Evolutionary conservation across 2,329 filamentous ascomycete species (phyloP).

Genomic region (Falciphora oryzae): DNA sequence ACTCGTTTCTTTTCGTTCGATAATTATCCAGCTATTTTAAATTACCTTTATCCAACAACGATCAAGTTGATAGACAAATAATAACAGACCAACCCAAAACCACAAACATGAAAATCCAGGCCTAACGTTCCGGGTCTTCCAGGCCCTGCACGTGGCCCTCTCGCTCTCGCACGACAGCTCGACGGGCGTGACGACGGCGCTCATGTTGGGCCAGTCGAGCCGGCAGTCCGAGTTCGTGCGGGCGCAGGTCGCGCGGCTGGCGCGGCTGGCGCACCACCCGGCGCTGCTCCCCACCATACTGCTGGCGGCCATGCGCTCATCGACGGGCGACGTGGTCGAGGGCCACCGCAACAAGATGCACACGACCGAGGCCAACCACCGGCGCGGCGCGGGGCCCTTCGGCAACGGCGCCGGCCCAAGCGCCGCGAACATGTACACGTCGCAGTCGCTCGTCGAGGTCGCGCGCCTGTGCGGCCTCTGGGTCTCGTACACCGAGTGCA

Average conservation of each 20-base stretch:
- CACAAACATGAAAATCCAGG: too few relatives aligned
- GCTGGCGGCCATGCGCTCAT: not conserved
- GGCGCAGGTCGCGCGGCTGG: not conserved
- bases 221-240: conserved; percentile 7
- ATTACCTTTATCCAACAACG: too few relatives aligned
- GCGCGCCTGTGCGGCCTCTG: not conserved
- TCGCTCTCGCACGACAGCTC: not conserved
- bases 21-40: too few relatives aligned
- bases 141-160: not conserved
- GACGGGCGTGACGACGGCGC: conserved; percentile 4
- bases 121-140: not conserved
- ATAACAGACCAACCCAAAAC: too few relatives aligned
- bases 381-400: not conserved
- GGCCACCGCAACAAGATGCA: not conserved
- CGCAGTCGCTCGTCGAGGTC: not conserved
- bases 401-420: not conserved
- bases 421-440: not conserved
- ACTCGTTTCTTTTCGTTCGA: too few relatives aligned
- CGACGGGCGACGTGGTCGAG: not conserved
- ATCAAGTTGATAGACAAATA: too few relatives aligned
- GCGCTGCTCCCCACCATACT: conserved; percentile 1
- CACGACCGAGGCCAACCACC: not conserved
- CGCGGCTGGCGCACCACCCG: conserved; percentile 4
- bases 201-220: not conserved
- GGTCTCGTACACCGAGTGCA: not conserved